phyloP scores from a whole-genome alignment of 2,329 filamentous ascomycete genomes.

The Hypoxylon sp. region DNA sequence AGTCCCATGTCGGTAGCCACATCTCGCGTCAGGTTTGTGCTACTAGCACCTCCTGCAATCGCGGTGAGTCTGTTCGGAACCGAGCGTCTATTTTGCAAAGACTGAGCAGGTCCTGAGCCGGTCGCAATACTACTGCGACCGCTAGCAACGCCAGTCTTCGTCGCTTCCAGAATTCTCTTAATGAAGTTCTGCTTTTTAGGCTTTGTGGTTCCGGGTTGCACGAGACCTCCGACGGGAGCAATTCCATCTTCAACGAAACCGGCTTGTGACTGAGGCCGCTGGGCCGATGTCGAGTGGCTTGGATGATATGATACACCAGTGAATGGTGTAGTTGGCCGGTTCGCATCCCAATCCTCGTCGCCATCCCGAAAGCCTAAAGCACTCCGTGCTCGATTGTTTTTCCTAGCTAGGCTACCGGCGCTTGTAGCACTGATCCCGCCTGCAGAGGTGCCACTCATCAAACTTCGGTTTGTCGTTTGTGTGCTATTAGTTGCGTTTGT shows the following conservation, averaged over 20 bases:
- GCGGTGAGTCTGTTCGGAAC: constrained; percentile 58
- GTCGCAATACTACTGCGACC: constrained; percentile 87
- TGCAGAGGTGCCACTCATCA: constrained; percentile 95
- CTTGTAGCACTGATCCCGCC: constrained; percentile 94
- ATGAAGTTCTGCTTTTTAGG: constrained; percentile 91
- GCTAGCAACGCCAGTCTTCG: constrained; percentile 93
- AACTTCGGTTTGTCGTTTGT: constrained; percentile 82
- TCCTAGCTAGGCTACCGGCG: constrained; percentile 90
- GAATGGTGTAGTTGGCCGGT: constrained; percentile 74
- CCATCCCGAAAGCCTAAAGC: constrained; percentile 73
- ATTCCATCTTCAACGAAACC: constrained; percentile 76
- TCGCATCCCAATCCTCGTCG: constrained; percentile 61
- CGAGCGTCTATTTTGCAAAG: constrained; percentile 62
- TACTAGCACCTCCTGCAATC: constrained; percentile 64
- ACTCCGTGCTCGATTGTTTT: constrained; percentile 76
- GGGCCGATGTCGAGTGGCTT: constrained; percentile 78
- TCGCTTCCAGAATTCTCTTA: constrained; percentile 94
- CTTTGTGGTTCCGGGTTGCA: constrained; percentile 71
- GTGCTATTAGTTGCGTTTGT: constrained; percentile 81
- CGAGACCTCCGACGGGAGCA: constrained; percentile 82
- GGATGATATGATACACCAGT: constrained; percentile 92
- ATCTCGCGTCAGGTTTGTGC: constrained; percentile 61
- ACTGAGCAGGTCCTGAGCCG: constrained; percentile 62
- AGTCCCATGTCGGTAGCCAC: constrained; percentile 80
- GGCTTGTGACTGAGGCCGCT: constrained; percentile 74